A percentile compares a stretch with the other conserved stretches of the same genome.
Evolutionary conservation across 345 rosid genomes (phyloP).

Genomic region (Populus tremula): DNA sequence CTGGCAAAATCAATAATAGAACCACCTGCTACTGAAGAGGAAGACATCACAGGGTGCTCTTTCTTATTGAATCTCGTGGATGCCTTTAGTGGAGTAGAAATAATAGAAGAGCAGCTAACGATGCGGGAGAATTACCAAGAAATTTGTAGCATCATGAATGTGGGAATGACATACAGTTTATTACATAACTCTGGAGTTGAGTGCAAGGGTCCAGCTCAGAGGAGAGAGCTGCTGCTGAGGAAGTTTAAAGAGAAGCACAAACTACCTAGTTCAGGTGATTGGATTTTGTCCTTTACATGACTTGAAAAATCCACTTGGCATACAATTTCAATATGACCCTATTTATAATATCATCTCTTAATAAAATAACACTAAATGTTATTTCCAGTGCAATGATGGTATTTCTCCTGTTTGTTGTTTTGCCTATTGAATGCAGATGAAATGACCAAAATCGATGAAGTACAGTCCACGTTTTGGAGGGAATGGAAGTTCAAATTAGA

Average conservation of each 20-base stretch:
- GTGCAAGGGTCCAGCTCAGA: constrained; percentile 64
- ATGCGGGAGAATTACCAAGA: constrained; percentile 71
- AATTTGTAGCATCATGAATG: constrained; percentile 83
- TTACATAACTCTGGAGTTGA: constrained; percentile 77
- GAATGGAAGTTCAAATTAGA: constrained; percentile 94
- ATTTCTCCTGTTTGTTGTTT: constrained; percentile 10
- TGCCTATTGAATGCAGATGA: constrained; percentile 53
- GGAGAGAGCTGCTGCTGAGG: constrained; percentile 66
- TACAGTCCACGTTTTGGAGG: constrained; percentile 88
- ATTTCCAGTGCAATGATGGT: not conserved
- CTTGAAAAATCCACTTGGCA: not conserved
- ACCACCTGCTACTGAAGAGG: constrained; percentile 81
- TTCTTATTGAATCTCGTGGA: constrained; percentile 83
- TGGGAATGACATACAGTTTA: constrained; percentile 83
- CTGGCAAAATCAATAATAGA: constrained; percentile 79
- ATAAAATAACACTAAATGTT: not conserved
- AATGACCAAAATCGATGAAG: constrained; percentile 67
- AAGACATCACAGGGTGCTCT: constrained; percentile 82
- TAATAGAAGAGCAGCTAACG: constrained; percentile 87
- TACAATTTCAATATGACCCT: not conserved
- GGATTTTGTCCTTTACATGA: constrained; percentile 11
- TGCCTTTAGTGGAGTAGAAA: constrained; percentile 81
- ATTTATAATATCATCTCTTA: not conserved
- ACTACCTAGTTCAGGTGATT: constrained; percentile 61
- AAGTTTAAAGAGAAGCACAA: constrained; percentile 68